A percentile compares a stretch with the other conserved stretches of the same genome.
Conservation (phyloP, 345 rosid genomes). For the Citrus inodora region DNA sequence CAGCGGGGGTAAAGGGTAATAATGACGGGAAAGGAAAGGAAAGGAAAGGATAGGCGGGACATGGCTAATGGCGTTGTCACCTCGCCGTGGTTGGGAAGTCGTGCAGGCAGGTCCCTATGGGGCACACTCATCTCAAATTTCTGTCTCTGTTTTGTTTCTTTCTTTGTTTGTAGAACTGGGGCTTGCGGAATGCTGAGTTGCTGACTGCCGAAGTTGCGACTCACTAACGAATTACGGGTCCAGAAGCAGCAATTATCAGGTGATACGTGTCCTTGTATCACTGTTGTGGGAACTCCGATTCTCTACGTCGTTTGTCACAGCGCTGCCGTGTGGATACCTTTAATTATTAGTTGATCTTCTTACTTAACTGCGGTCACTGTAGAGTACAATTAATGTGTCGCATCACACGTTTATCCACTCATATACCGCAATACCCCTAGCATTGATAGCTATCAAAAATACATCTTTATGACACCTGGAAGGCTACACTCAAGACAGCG, state of each 20-base stretch:
- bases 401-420: not conserved
- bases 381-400: not conserved
- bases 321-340: slow-evolving; percentile 7
- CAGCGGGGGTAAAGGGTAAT: no score
- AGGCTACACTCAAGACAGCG: not conserved
- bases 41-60: no score
- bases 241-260: not conserved
- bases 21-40: no score
- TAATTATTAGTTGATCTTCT: not conserved
- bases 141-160: no score
- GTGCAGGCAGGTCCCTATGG: not conserved
- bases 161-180: not conserved
- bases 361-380: not conserved
- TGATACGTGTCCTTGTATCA: not conserved
- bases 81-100: not conserved
- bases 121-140: not conserved
- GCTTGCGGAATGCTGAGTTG: no score
- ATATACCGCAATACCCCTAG: not conserved
- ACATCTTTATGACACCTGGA: not conserved
- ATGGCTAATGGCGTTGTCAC: not conserved
- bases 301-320: slow-evolving; percentile 3
- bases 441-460: no score
- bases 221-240: not conserved
- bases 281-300: slow-evolving; percentile 1
- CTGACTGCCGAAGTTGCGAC: not conserved